Evolutionary conservation across 2,329 filamentous ascomycete genomes (phyloP), one percentile per base, ranked within the genome.

Genomic region (Myriosclerotinia scirpicola): DNA sequence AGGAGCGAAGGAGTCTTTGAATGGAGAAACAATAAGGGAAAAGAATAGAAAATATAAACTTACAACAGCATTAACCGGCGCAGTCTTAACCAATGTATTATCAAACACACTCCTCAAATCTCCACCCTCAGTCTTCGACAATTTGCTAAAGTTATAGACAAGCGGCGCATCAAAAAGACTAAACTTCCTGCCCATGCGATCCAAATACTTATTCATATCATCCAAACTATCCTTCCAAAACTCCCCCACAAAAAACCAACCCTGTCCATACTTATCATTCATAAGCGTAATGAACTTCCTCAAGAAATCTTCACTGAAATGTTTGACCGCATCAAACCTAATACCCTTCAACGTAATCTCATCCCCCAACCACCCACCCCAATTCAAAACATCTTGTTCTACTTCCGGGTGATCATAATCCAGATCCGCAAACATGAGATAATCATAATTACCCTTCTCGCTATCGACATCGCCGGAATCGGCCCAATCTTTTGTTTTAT

Each of bases 381-480:
- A 92, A 61, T 82, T 80, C 64, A 88, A 79, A 5, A 91, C 82
- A 70, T 92, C 90, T 5, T 82, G 76, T 44, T 82, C 80, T 12
- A 91, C 89, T 71, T 90, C 88, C 0, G 81, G 80, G 67, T 90
- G 83, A 2, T 79, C 77, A 75, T 89, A 89, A 76, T 91, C 88
- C 50, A 92, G 76, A 75, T 92, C 86, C 7, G 87, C 85, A 71
- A 90, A 91, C 87, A 92, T 90, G 20, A 91, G 81, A 73, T 87
- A 91, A 75, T 88, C 86, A 53, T 84, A 87, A 73, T 92, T 92
- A 9, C 89, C 89, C 69, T 86, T 83, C 75, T 90, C 80, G 12
- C 70, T 81, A 26, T 84, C 81, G 38, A 81, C 81, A 55, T 86
- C 86, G 4, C 89, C 87, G 17, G 83, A 82, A 0, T 82, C 73